Evolutionary conservation across 345 rosid genomes (phyloP), one percentile per base, ranked within the genome.

Genomic region (Pistacia atlantica): DNA sequence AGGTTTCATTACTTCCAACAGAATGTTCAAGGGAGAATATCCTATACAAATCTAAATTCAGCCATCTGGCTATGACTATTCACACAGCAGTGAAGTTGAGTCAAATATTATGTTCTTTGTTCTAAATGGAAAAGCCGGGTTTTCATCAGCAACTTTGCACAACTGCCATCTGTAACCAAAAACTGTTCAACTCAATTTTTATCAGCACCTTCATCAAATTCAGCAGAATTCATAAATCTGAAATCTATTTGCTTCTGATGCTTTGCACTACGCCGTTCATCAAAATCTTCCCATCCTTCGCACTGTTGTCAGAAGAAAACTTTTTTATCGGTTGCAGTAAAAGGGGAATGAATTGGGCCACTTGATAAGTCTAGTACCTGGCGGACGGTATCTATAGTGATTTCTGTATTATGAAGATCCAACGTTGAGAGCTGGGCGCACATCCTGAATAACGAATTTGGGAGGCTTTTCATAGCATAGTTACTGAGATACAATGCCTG

Each of bases 181-280:
- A 25, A 3, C 4, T 22, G n/a, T 69, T 9, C 18, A 74, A 42
- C 46, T 86, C 93, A 93, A 64, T 85, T 87, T 78, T 91, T 90
- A 78, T 95, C 99, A 82, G 99, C 97, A 31, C 99, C 95, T 83
- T 95, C 99, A 33, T 95, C 98, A 52, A 95, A 93, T 62, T 89
- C 80, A 48, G 90, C 90, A 42, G 97, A 88, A 69, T 84, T 83
- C 14, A 80, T 83, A 17, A 89, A 95, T 52, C 92, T 81, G 77
- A 93, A 95, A 78, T 95, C 99, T 60, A 95, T 85, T 79, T 91
- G 97, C 81, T 95, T 95, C 86, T 95, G 97, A 85, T 87, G 98
- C 86, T 95, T 93, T 4, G 77, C 79, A 49, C 90, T 90, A 16
- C 98, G 77, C 3, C 97, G 89, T 64, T 86, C 85, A 75, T 95